Evolutionary conservation across 2,329 filamentous ascomycete genomes (phyloP).

Genomic region (Xylariaceae sp.): DNA sequence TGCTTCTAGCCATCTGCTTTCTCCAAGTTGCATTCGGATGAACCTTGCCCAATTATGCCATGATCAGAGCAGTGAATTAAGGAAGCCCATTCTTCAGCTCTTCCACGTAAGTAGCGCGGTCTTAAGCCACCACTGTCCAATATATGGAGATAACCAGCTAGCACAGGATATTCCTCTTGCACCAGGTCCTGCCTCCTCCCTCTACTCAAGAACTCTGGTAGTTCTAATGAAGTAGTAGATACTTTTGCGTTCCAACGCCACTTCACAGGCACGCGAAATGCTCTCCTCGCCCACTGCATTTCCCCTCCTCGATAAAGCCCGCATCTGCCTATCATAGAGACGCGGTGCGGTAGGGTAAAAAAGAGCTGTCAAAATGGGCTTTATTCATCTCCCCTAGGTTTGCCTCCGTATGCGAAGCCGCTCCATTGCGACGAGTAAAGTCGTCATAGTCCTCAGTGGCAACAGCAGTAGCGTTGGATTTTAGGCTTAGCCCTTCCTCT

Average conservation of each 20-base stretch:
- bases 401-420: background rate
- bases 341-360: conserved; percentile 33
- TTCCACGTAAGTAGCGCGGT: conserved; percentile 1
- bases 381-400: background rate
- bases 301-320: conserved; percentile 23
- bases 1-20: conserved; percentile 15
- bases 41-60: background rate
- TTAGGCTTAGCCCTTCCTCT: conserved; percentile 12
- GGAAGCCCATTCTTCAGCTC: conserved; percentile 20
- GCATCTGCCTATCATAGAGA: conserved; percentile 25
- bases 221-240: conserved; percentile 9
- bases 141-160: background rate
- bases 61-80: conserved; percentile 16
- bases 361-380: conserved; percentile 25
- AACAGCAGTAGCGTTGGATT: background rate
- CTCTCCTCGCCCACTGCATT: conserved; percentile 8
- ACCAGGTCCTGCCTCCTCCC: conserved; percentile 11
- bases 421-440: background rate
- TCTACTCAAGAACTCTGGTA: conserved; percentile 26
- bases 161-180: background rate
- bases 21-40: background rate
- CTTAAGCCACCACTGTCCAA: background rate
- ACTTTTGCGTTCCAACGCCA: background rate
- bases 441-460: background rate
- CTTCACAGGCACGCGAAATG: conserved; percentile 1